phyloP scores from a whole-genome alignment of 2,329 filamentous ascomycete species.

The Trichoderma sp. region DNA sequence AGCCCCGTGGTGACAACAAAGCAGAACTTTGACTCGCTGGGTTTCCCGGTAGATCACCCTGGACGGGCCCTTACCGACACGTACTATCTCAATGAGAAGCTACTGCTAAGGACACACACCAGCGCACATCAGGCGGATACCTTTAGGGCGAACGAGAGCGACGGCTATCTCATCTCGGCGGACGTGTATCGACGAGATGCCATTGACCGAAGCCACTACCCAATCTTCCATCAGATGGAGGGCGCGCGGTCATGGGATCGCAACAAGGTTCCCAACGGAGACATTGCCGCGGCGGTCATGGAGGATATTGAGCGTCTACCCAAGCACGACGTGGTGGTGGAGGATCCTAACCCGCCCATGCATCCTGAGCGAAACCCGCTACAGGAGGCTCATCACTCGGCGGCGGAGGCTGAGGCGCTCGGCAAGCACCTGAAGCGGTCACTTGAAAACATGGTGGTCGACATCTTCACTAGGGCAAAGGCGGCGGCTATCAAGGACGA shows the following conservation, averaged over 20 bases:
- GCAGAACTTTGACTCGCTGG: constrained; percentile 96
- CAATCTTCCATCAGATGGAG: constrained; percentile 98
- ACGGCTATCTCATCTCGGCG: constrained; percentile 86
- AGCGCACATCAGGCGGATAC: constrained; percentile 87
- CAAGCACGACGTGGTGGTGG: constrained; percentile 70
- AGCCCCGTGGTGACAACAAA: constrained; percentile 78
- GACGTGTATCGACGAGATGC: constrained; percentile 96
- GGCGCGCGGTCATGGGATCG: constrained; percentile 88
- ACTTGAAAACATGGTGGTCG: constrained; percentile 83
- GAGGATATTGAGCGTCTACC: constrained; percentile 71
- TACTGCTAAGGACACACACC: constrained; percentile 87
- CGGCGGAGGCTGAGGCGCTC: constrained; percentile 78
- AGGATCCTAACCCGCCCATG: constrained; percentile 78
- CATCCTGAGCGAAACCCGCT: constrained; percentile 80
- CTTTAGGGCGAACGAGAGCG: constrained; percentile 68
- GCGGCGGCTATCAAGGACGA: constrained; percentile 57
- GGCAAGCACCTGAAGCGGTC: constrained; percentile 83
- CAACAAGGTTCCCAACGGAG: constrained; percentile 52
- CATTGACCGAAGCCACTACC: constrained; percentile 92
- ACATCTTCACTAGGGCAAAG: constrained; percentile 79
- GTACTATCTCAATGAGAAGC: constrained; percentile 86
- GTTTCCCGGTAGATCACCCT: constrained; percentile 83
- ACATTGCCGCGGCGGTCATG: constrained; percentile 65
- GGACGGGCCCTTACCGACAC: constrained; percentile 87
- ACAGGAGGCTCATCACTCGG: constrained; percentile 67